These are phyloP conservation scores for Climacium dendroides DNA, from an alignment of 225 moss, liverwort and hornwort genomes.

Conservation along the genomic window DNA sequence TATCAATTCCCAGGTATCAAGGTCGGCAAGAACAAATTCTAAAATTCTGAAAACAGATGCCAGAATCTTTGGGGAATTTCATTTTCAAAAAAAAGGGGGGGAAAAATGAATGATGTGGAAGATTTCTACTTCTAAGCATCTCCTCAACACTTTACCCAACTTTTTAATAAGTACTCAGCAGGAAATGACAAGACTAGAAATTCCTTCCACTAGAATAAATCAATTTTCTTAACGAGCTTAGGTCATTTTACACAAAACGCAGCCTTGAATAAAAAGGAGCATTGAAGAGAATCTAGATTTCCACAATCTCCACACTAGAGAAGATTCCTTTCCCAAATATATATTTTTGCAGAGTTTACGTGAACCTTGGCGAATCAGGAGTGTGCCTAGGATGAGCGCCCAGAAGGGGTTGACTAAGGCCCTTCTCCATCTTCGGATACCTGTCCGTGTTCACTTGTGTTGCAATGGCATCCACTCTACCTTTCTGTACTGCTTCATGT, in stretches of 20 bases:
- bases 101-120: not conserved
- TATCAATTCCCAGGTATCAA: not conserved
- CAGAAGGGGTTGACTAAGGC: constrained; percentile 23
- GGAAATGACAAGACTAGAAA: not conserved
- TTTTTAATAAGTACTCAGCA: not conserved
- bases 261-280: not conserved
- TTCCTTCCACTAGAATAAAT: not conserved
- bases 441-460: constrained; percentile 16
- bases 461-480: constrained; percentile 28
- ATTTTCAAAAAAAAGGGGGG: no score
- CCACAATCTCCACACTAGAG: not conserved
- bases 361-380: not conserved
- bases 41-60: not conserved
- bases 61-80: not conserved
- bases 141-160: not conserved
- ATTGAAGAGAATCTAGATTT: not conserved
- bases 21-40: not conserved
- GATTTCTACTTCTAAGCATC: not conserved
- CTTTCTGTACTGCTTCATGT: constrained; percentile 41
- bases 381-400: not conserved
- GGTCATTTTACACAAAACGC: not conserved
- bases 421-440: constrained; percentile 18
- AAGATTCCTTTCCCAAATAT: not conserved
- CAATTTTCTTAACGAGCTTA: not conserved
- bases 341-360: not conserved